Conservation (phyloP, 2,329 filamentous ascomycete species). For the Fusarium heterosporum region DNA sequence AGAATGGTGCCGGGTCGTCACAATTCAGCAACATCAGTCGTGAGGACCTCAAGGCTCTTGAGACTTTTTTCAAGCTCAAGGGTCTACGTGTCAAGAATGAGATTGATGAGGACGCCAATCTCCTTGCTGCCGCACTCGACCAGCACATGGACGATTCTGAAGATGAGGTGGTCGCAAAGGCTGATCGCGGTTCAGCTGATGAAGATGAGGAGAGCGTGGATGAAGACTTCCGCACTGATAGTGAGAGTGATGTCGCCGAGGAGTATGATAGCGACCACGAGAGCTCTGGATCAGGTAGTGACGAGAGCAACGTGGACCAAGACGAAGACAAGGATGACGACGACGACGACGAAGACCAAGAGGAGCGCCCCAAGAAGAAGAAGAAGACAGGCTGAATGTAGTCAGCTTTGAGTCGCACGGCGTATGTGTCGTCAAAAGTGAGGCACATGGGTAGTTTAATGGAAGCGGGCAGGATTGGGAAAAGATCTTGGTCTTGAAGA, state of each 20-base stretch:
- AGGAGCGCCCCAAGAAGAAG: conserved; percentile 64
- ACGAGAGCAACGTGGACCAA: conserved; percentile 61
- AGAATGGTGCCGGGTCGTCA: conserved; percentile 85
- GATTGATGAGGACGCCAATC: conserved; percentile 91
- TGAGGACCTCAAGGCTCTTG: conserved; percentile 96
- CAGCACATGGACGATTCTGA: conserved; percentile 87
- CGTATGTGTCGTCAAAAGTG: not conserved
- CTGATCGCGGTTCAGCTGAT: conserved; percentile 90
- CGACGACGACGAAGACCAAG: conserved; percentile 57
- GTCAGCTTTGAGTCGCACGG: not conserved
- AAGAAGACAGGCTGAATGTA: conserved; percentile 53
- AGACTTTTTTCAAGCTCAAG: conserved; percentile 97
- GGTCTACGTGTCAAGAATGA: conserved; percentile 97
- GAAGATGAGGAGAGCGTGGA: conserved; percentile 96
- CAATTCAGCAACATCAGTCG: conserved; percentile 99
- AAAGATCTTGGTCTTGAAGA: conserved; percentile 34
- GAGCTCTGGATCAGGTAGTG: conserved; percentile 79
- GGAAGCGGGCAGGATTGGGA: conserved; percentile 28
- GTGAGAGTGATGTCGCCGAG: conserved; percentile 94
- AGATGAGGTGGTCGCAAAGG: conserved; percentile 78
- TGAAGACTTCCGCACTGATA: conserved; percentile 94
- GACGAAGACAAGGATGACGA: conserved; percentile 59
- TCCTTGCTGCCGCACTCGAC: conserved; percentile 84
- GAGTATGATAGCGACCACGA: conserved; percentile 94
- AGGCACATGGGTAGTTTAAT: conserved; percentile 30